These are phyloP conservation scores for Otatea glauca DNA, from an alignment of 176 grass and related monocot species.

Conservation along the genomic window DNA sequence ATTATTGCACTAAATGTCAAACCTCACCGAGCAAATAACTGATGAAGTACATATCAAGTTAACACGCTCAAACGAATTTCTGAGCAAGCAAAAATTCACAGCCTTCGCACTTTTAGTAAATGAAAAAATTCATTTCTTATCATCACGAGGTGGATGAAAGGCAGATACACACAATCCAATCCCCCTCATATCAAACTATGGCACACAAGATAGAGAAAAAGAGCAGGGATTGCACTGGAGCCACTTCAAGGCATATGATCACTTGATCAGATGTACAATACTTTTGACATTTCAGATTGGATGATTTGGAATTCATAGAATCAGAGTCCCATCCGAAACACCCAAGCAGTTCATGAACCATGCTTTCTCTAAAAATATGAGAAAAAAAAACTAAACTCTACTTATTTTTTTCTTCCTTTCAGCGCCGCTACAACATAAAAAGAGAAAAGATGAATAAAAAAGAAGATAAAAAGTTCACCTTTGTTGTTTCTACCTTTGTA, in stretches of 20 bases:
- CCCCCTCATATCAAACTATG: conserved; percentile 42
- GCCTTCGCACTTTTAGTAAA: not conserved
- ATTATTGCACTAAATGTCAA: conserved; percentile 35
- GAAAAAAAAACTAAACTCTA: conserved; percentile 60
- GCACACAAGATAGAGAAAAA: not conserved
- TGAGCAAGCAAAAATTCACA: conserved; percentile 31
- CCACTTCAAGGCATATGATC: conserved; percentile 36
- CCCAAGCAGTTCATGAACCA: conserved; percentile 42
- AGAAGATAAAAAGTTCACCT: conserved; percentile 52
- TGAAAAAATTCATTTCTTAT: conserved; percentile 18
- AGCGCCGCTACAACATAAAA: conserved; percentile 45
- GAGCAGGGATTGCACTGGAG: conserved; percentile 27
- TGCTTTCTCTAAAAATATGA: conserved; percentile 49
- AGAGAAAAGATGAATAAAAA: conserved; percentile 38
- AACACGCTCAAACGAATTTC: not conserved
- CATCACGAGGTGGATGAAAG: conserved; percentile 45
- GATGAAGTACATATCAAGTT: conserved; percentile 23
- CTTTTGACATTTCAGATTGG: conserved; percentile 38
- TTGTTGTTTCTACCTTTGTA: conserved; percentile 65
- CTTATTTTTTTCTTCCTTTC: conserved; percentile 43
- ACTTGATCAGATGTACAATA: conserved; percentile 36
- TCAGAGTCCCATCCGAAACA: conserved; percentile 14
- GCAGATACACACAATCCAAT: conserved; percentile 54
- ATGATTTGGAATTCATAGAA: conserved; percentile 30
- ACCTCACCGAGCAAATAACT: conserved; percentile 24